A percentile compares a stretch with the other conserved stretches of the same genome.
phyloP scores from a whole-genome alignment of 2,329 filamentous ascomycete genomes.

The Arthrobotrys iridis region DNA sequence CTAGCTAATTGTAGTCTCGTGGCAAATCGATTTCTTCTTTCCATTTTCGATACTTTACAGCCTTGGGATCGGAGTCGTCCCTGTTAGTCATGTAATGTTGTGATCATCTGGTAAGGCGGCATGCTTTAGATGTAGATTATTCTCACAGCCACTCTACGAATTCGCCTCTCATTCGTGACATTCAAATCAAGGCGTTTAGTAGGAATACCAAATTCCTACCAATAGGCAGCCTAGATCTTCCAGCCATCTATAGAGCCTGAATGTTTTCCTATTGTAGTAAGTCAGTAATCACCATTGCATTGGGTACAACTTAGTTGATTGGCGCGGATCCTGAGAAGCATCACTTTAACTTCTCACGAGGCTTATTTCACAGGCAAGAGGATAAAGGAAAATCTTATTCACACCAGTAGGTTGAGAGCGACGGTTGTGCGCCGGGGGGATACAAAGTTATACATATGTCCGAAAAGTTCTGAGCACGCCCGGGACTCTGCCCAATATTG shows the following conservation, averaged over 20 bases:
- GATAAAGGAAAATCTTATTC: not conserved
- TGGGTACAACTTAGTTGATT: not conserved
- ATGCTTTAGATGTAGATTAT: not conserved
- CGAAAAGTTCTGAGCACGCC: conserved; percentile 2
- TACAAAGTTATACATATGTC: conserved; percentile 29
- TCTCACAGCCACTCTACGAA: conserved; percentile 13
- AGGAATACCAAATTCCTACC: conserved; percentile 9
- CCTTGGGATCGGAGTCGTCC: conserved; percentile 22
- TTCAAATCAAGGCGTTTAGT: conserved; percentile 19
- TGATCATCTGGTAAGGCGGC: conserved; percentile 6
- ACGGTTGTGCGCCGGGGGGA: not conserved
- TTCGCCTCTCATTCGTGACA: conserved; percentile 41
- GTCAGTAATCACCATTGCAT: conserved; percentile 17
- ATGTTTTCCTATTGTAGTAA: not conserved
- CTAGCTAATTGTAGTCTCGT: not conserved
- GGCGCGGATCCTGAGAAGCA: conserved; percentile 24
- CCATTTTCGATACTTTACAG: conserved; percentile 22
- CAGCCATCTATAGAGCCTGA: conserved; percentile 3
- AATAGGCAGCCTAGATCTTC: conserved; percentile 40
- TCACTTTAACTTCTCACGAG: not conserved
- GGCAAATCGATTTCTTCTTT: not conserved
- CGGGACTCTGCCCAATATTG: not conserved
- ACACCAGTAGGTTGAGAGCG: not conserved
- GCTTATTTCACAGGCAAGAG: not conserved
- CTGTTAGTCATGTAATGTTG: conserved; percentile 5